Evolutionary conservation across 805 yeast genomes (phyloP), one percentile per base, ranked within the genome.

Genomic region (Kodamaea sagamina): DNA sequence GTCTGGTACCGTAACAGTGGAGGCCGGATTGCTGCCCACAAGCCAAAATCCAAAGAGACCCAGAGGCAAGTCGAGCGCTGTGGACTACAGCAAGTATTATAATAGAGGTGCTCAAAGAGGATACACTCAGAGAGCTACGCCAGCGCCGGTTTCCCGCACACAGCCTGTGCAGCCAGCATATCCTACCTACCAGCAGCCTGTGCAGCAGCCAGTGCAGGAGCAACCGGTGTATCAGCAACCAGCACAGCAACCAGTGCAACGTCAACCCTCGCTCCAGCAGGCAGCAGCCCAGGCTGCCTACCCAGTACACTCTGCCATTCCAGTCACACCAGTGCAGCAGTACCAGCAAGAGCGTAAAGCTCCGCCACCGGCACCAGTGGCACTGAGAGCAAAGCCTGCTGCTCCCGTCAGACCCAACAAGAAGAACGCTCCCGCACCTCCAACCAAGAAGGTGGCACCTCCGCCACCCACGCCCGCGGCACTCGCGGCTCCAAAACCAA

Each of bases 1-100:
- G 68, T 88, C 97, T 3, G 86, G 95, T 49, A 80, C 87, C 0
- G 90, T 93, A 18, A 81, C 79, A 31, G 96, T 89, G 12, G 79
- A 81, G 36, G 77, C 77, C 35, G 99, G 99, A 11, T 72, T 78
- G 48, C 89, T 96, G 5, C 82, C 87, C 0, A 77, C 71, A 46
- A 77, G 93, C 9, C 68, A 59, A n/a, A 84, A 89, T 15, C 83
- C 81, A 25, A 80, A 82, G 54, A 80, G 84, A 52, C 98, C 98
- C 22, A 79, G 80, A 59, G 81, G 80, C n/a, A 48, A 41, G 13
- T 52, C 68, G 2, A 47, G 62, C 5, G 52, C 62, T 32, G 74
- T 71, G 19, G 75, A 71, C 49, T 71, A 67, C 54, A 58, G 66
- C 50, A 71, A 70, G 51, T 71, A 71, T 46, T 66, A 68, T 49